phyloP scores from a whole-genome alignment of 23 red algal species.

The Pyropia haitanensis region DNA sequence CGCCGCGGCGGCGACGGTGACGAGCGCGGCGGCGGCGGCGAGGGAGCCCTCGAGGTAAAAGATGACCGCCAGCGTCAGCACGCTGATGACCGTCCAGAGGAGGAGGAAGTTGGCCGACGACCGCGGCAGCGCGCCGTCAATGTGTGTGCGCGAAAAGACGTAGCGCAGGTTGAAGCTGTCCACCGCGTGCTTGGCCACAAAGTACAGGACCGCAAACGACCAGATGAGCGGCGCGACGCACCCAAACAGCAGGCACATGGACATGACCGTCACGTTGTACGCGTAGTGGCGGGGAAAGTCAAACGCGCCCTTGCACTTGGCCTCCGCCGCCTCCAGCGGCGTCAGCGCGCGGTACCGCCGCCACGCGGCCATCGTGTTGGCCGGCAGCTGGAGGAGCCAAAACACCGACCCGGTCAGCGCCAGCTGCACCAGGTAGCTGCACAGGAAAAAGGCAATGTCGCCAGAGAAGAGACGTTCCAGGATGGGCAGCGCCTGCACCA shows the following conservation, averaged over 20 bases:
- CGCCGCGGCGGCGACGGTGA: no score
- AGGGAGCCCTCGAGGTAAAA: slow-evolving; percentile 49
- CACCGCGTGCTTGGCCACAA: slow-evolving; percentile 80
- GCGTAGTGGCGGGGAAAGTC: slow-evolving; percentile 95
- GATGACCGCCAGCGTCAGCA: slow-evolving; percentile 43
- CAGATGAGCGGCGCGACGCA: slow-evolving; percentile 87
- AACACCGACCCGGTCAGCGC: slow-evolving; percentile 73
- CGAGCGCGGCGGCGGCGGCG: no score
- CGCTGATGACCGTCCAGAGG: slow-evolving; percentile 56
- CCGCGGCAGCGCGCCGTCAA: slow-evolving; percentile 64
- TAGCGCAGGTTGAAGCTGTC: slow-evolving; percentile 77
- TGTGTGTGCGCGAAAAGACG: slow-evolving; percentile 71
- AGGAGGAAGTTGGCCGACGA: slow-evolving; percentile 51
- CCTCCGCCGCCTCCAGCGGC: slow-evolving; percentile 66
- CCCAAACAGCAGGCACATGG: slow-evolving; percentile 92
- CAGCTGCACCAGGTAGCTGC: slow-evolving; percentile 91
- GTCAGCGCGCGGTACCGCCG: slow-evolving; percentile 50
- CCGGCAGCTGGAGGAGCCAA: slow-evolving; percentile 59
- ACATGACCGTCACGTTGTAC: slow-evolving; percentile 74
- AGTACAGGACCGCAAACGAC: slow-evolving; percentile 75
- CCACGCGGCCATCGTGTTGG: slow-evolving; percentile 50
- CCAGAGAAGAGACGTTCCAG: slow-evolving; percentile 83
- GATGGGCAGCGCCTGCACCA: slow-evolving; percentile 64
- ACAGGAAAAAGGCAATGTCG: slow-evolving; percentile 88
- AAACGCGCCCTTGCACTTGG: slow-evolving; percentile 69